Evolutionary conservation across 1,139 yeast species (phyloP).

Genomic region (Suhomyces bribrorum): DNA sequence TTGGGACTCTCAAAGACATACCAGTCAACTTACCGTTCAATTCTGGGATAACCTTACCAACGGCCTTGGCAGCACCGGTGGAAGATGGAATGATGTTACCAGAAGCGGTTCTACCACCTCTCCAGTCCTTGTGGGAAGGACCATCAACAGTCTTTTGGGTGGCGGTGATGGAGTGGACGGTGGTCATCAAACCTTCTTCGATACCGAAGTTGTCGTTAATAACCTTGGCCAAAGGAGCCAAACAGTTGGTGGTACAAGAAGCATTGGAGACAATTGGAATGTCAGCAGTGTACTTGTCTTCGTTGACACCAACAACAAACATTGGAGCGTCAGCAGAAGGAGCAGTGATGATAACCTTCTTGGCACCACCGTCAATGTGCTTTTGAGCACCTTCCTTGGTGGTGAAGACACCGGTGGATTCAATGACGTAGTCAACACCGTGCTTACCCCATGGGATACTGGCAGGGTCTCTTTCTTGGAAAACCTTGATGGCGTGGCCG

Average conservation of each 20-base stretch:
- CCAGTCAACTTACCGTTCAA: conserved; percentile 89
- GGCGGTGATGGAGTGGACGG: conserved; percentile 88
- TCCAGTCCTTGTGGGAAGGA: conserved; percentile 93
- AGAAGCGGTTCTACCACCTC: conserved; percentile 92
- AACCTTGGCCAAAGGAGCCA: conserved; percentile 86
- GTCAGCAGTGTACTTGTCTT: conserved; percentile 69
- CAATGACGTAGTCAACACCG: conserved; percentile 79
- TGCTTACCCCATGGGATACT: conserved; percentile 78
- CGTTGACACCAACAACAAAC: conserved; percentile 85
- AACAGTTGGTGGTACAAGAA: conserved; percentile 89
- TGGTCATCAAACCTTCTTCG: conserved; percentile 88
- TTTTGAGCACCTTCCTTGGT: conserved; percentile 72
- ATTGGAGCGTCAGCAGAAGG: conserved; percentile 88
- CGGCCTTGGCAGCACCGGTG: conserved; percentile 93
- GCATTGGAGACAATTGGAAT: conserved; percentile 78
- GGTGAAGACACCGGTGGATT: conserved; percentile 91
- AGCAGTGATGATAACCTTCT: conserved; percentile 86
- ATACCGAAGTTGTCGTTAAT: conserved; percentile 78
- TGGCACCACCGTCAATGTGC: conserved; percentile 85
- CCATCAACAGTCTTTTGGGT: conserved; percentile 91
- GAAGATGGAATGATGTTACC: conserved; percentile 89
- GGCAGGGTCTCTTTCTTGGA: conserved; percentile 78
- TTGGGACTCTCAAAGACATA: conserved; percentile 86
- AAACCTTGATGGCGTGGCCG: conserved; percentile 68
- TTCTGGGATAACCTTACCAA: conserved; percentile 86